Evolutionary conservation across 2,329 filamentous ascomycete species (phyloP).

Genomic region (Pseudodiploospora longispora): DNA sequence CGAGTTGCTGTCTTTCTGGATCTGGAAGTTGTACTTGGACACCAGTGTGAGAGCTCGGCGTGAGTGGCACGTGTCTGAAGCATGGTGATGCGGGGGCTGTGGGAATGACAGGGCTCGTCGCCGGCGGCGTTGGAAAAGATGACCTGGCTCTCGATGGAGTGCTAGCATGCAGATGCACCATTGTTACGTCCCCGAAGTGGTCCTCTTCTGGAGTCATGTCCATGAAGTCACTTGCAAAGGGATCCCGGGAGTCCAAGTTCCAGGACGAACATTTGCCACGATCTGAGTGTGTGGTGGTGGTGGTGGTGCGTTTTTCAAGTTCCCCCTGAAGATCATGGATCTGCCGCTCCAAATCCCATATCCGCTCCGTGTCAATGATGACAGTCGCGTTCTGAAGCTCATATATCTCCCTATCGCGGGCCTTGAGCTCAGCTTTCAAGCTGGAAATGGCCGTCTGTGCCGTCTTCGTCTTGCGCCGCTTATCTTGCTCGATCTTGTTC

Average conservation of each 20-base stretch:
- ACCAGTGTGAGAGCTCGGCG: conserved; percentile 21
- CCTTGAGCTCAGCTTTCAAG: conserved; percentile 40
- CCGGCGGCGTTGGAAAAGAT: conserved; percentile 49
- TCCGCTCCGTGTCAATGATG: conserved; percentile 37
- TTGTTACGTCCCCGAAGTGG: conserved; percentile 41
- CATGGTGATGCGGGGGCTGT: conserved; percentile 31
- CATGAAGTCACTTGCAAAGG: conserved; percentile 36
- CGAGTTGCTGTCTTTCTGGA: conserved; percentile 31
- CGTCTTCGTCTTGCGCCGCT: conserved; percentile 29
- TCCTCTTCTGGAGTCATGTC: conserved; percentile 29
- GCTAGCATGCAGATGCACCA: conserved; percentile 43
- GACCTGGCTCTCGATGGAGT: conserved; percentile 37
- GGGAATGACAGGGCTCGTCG: conserved; percentile 38
- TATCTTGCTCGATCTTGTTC: conserved; percentile 42
- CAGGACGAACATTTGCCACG: too few relatives aligned
- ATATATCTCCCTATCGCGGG: conserved; percentile 45
- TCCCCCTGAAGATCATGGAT: conserved; percentile 27
- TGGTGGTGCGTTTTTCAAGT: conserved; percentile 25
- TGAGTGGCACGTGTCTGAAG: conserved; percentile 15
- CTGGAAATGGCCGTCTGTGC: conserved; percentile 39
- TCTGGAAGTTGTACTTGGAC: conserved; percentile 37
- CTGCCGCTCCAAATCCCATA: conserved; percentile 34
- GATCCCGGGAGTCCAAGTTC: conserved; percentile 24
- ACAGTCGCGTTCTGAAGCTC: conserved; percentile 43
- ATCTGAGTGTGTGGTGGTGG: conserved; percentile 25